Percentiles rank a stretch among this genome's conserved stretches.
Evolutionary conservation across 73 alveolate species (phyloP).

Genomic region (Tetrahymena elliotti): DNA sequence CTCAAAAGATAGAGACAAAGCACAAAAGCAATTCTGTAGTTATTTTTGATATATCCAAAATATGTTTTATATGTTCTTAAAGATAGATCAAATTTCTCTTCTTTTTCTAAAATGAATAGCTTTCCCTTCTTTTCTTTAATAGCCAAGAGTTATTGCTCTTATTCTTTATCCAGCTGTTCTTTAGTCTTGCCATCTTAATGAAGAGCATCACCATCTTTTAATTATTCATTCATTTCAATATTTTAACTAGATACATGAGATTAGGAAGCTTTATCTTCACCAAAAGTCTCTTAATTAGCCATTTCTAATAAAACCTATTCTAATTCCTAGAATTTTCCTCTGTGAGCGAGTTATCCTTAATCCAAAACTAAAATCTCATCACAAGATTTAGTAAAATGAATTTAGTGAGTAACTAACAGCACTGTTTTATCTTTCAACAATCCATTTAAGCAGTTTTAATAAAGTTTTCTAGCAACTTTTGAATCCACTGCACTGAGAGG

Average conservation of each 20-base stretch:
- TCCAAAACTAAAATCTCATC: slow-evolving; percentile 4
- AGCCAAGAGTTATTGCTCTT: not conserved
- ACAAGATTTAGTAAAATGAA: slow-evolving; percentile 7
- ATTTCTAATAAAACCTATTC: not conserved
- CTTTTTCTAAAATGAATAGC: not conserved
- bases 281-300: not conserved
- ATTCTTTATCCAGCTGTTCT: not conserved
- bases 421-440: slow-evolving; percentile 9
- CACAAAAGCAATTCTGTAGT: not conserved
- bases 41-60: not conserved
- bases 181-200: not conserved
- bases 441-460: slow-evolving; percentile 3
- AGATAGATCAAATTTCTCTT: not conserved
- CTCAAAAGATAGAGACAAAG: not conserved
- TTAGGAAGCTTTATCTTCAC: not conserved
- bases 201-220: not conserved
- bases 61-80: not conserved
- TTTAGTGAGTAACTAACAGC: slow-evolving; percentile 20
- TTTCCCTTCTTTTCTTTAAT: not conserved
- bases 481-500: slow-evolving; percentile 81
- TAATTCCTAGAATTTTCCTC: not conserved
- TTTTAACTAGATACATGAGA: not conserved
- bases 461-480: slow-evolving; percentile 45
- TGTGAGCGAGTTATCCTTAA: slow-evolving; percentile 4
- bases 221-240: not conserved